Evolutionary conservation across 257 asterid species (phyloP).

Genomic region (Solanum sitiens): DNA sequence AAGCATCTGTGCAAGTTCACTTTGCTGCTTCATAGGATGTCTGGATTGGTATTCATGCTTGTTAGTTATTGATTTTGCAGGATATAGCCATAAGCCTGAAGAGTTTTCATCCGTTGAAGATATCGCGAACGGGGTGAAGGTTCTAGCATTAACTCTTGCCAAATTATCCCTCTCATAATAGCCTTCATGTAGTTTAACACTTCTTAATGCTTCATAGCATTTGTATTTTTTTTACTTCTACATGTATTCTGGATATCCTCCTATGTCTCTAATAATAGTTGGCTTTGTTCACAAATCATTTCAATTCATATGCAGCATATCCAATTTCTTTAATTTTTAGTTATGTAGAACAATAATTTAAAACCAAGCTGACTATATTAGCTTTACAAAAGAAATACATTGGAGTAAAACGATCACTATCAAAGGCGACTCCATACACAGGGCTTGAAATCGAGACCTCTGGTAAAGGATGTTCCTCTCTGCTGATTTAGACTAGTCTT

Average conservation of each 20-base stretch:
- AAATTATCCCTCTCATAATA: conserved; percentile 32
- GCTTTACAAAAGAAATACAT: not conserved
- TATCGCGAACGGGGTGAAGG: conserved; percentile 62
- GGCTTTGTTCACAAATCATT: not conserved
- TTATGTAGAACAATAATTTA: not conserved
- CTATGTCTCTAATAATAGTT: not conserved
- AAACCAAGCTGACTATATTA: not conserved
- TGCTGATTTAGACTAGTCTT: not conserved
- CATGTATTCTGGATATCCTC: not conserved
- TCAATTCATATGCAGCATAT: not conserved
- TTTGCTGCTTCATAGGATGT: not conserved
- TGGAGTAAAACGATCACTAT: not conserved
- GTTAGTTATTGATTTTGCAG: conserved; percentile 10
- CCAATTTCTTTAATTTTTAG: not conserved
- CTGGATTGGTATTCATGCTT: not conserved
- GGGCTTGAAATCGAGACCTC: not conserved
- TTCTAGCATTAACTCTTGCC: conserved; percentile 58
- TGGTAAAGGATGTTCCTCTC: not conserved
- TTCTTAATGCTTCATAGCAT: not conserved
- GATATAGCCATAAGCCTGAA: conserved; percentile 82
- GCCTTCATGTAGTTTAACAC: not conserved
- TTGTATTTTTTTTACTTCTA: not conserved
- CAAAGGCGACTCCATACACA: fast-evolving
- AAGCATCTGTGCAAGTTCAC: not conserved
- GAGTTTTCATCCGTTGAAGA: conserved; percentile 47